Conservation (phyloP, 1,139 yeast species). For the Hansenula anomala region DNA sequence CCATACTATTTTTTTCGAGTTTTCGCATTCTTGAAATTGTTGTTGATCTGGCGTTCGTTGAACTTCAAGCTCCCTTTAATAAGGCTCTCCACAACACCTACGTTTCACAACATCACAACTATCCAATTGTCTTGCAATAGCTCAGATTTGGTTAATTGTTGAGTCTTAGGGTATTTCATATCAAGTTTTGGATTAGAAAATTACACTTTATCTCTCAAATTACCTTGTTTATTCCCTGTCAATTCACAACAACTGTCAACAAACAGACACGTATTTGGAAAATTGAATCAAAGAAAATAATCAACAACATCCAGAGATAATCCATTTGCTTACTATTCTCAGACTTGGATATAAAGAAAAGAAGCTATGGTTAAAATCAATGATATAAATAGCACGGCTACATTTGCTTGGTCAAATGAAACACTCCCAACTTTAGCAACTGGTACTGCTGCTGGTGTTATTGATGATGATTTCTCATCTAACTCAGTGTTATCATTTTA, state of each 20-base stretch:
- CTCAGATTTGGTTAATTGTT: background rate
- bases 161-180: no score
- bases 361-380: conserved; percentile 69
- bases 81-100: background rate
- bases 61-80: background rate
- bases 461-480: conserved; percentile 82
- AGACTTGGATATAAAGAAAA: no score
- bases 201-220: background rate
- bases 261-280: background rate
- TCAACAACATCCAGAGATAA: no score
- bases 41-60: conserved; percentile 2
- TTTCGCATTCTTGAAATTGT: conserved; percentile 3
- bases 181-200: no score
- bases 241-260: conserved; percentile 2
- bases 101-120: background rate
- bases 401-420: conserved; percentile 92
- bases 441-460: conserved; percentile 93
- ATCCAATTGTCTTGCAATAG: background rate
- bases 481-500: conserved; percentile 74
- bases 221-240: no score
- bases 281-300: no score
- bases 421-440: conserved; percentile 73
- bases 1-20: background rate
- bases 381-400: conserved; percentile 82
- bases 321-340: no score